phyloP scores from a whole-genome alignment of 2,329 filamentous ascomycete species.

The Fusarium musae region DNA sequence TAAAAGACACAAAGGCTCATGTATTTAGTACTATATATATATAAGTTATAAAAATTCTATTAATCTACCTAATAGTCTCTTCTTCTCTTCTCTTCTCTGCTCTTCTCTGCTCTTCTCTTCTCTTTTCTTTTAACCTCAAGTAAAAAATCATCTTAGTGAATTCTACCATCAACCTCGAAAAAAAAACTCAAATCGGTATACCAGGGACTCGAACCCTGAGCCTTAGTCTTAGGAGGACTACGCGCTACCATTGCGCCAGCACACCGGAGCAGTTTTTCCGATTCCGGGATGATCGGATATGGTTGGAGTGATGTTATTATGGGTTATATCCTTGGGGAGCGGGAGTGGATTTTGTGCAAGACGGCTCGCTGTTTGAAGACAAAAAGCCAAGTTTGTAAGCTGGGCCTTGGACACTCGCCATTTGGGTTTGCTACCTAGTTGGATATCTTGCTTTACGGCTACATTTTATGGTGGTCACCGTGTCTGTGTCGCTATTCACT shows the following conservation, averaged over 20 bases:
- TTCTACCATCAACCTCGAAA: not conserved
- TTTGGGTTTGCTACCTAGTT: not conserved
- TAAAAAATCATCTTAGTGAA: too few species aligned
- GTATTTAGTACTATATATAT: not conserved
- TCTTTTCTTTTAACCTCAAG: too few species aligned
- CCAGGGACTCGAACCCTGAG: constrained; percentile 55
- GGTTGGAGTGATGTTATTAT: not conserved
- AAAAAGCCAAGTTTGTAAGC: not conserved
- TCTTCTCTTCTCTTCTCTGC: too few species aligned
- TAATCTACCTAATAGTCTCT: too few species aligned
- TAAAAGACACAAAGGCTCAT: not conserved
- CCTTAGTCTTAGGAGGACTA: constrained; percentile 56
- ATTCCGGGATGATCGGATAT: constrained; percentile 37
- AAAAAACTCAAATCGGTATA: constrained; percentile 34
- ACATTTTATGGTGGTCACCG: not conserved
- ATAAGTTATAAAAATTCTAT: too few species aligned
- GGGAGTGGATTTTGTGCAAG: rapidly evolving
- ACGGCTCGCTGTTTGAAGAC: not conserved
- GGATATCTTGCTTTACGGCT: not conserved
- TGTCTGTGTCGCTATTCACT: not conserved
- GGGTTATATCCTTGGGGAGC: not conserved
- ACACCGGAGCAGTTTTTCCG: constrained; percentile 5
- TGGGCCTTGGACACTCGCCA: not conserved
- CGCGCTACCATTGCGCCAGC: constrained; percentile 52
- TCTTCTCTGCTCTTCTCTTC: too few species aligned